A percentile compares a stretch with the other conserved stretches of the same genome.
Evolutionary conservation across 2,329 filamentous ascomycete species (phyloP).

Genomic region (Dactylellina sp.): DNA sequence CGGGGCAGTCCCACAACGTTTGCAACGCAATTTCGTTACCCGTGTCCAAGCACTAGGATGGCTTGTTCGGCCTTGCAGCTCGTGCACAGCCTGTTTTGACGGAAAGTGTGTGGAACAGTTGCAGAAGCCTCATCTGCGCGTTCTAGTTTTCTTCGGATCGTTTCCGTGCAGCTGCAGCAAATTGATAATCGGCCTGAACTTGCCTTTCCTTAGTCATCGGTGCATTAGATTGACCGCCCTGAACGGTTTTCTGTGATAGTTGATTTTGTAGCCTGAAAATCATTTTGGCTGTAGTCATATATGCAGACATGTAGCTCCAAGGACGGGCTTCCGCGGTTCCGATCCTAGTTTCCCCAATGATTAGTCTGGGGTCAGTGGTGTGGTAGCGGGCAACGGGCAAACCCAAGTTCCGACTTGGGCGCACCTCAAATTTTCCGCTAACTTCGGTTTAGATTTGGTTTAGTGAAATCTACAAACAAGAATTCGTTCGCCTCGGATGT

Average conservation of each 20-base stretch:
- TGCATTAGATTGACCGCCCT: slow-evolving; percentile 7
- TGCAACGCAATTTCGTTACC: not conserved
- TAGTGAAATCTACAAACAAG: not conserved
- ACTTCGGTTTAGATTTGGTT: not conserved
- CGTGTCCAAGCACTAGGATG: not conserved
- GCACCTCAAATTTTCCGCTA: slow-evolving; percentile 21
- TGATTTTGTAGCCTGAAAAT: not conserved
- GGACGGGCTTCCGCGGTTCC: slow-evolving; percentile 23
- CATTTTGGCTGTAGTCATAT: slow-evolving; percentile 2
- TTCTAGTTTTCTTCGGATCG: slow-evolving; percentile 28
- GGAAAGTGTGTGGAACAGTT: slow-evolving; percentile 1
- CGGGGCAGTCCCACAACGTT: slow-evolving; percentile 15
- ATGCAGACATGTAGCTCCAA: not conserved
- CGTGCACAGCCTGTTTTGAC: too few relatives aligned
- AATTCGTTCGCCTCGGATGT: not conserved
- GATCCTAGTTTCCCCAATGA: slow-evolving; percentile 11
- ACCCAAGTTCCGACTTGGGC: slow-evolving; percentile 43
- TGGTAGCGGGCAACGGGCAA: slow-evolving; percentile 39
- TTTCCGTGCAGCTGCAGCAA: slow-evolving; percentile 21
- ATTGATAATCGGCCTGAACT: slow-evolving; percentile 3
- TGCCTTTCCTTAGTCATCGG: slow-evolving; percentile 34
- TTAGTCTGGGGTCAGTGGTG: slow-evolving; percentile 6
- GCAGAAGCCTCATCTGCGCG: slow-evolving; percentile 15
- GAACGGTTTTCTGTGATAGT: not conserved
- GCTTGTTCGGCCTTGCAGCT: too few relatives aligned